Base-by-base conservation (phyloP, 805 yeast genomes). In the Metschnikowia santaceciliae region DNA sequence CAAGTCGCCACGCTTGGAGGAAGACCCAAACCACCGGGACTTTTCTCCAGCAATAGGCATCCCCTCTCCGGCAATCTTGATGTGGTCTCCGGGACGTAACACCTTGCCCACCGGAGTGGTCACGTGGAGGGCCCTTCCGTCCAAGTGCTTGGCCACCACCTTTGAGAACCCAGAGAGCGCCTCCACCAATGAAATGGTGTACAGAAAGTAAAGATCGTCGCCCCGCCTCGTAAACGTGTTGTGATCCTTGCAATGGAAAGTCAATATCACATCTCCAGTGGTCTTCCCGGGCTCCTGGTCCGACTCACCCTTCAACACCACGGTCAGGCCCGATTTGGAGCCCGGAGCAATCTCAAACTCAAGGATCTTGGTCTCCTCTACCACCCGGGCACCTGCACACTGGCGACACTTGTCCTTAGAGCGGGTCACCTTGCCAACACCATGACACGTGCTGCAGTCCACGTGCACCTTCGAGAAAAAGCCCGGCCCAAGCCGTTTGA, bases 281-380 rank as follows among this genome's bases (percentile, higher is more conserved):
- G 68, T 66, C 60, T 81, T 80, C 1, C 90, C 92, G 6, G 85
- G 81, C 20, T 73, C 83, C 65, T 90, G 82, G 67, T 92, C 97
- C 1, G 96, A 83, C 65, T 84, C 89, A 5, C 84, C 85, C 39
- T 72, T 66, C 51, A 90, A 68, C 0, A 78, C 77, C 20, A 92
- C 76, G 1, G 71, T 63, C 35, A 88, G 96, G 11, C 79, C 80
- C 46, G 78, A 72, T 35, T 76, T 72, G 4, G 88, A 76, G 1
- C 98, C 98, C 43, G 81, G 82, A 2, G 82, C 80, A 26, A 92
- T 80, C 56, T 82, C 82, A 52, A 94, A 88, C 61, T 89, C 95
- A 52, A 91, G 67, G 8, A 85, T 78, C 61, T 86, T 85, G 20
- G 83, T 77, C 60, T 88, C 88, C 52, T 83, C 84, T 2, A 73